Evolutionary conservation across 805 yeast species (phyloP).

Genomic region (Starmerella apicola): DNA sequence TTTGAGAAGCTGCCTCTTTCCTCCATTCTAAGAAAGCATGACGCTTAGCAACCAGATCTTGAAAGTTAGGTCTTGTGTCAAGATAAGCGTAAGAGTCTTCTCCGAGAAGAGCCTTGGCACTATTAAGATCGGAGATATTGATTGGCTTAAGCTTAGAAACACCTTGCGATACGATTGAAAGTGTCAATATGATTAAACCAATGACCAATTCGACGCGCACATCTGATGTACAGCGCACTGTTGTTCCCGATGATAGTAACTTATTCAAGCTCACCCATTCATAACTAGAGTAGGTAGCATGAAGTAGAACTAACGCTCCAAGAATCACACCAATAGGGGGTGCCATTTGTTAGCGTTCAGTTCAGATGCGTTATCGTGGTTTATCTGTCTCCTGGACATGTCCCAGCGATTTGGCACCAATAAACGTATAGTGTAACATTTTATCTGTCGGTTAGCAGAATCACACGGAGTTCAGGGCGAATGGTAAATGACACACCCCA

Average conservation of each 20-base stretch:
- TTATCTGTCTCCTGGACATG: no score
- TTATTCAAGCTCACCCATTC: conserved; percentile 10
- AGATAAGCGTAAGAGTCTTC: conserved; percentile 35
- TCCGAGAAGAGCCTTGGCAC: conserved; percentile 39
- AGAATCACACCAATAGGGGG: conserved; percentile 1
- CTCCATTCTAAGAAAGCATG: conserved; percentile 30
- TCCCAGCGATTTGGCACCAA: neutral
- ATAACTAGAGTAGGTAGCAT: conserved; percentile 15
- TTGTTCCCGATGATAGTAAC: conserved; percentile 2
- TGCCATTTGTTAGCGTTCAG: neutral
- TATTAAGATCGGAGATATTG: conserved; percentile 37
- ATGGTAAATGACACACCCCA: no score
- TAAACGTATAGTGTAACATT: neutral
- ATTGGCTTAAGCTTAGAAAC: conserved; percentile 35
- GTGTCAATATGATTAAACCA: conserved; percentile 35
- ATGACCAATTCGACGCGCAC: conserved; percentile 39
- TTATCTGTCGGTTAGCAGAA: no score
- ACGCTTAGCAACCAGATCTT: conserved; percentile 39
- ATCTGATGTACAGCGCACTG: conserved; percentile 16
- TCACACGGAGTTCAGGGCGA: no score
- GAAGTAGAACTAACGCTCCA: conserved; percentile 11
- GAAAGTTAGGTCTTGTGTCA: conserved; percentile 40
- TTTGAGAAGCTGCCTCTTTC: neutral
- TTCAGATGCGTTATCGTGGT: no score
- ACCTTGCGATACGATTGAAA: conserved; percentile 27